Evolutionary conservation across 768 basidiomycete genomes (phyloP).

Genomic region (Boletus reticulatus): DNA sequence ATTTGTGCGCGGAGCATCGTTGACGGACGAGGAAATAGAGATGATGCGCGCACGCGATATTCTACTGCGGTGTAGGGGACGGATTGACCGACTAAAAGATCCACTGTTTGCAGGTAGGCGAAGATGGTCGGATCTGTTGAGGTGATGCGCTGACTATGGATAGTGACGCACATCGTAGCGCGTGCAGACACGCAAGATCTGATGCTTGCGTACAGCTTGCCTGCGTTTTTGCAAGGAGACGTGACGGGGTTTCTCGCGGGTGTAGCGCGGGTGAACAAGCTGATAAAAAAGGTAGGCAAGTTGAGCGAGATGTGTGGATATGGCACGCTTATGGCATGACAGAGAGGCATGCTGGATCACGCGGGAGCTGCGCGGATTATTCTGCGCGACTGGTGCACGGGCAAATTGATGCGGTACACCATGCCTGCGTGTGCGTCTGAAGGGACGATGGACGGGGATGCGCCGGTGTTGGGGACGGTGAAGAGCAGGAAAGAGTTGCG

Average conservation of each 20-base stretch:
- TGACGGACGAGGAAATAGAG: constrained; percentile 32
- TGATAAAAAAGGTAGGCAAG: constrained; percentile 69
- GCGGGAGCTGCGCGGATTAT: constrained; percentile 74
- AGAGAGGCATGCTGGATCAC: constrained; percentile 75
- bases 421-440: constrained; percentile 39
- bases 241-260: constrained; percentile 70
- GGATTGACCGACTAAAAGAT: constrained; percentile 84
- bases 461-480: constrained; percentile 45
- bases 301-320: not conserved
- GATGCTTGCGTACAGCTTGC: constrained; percentile 84
- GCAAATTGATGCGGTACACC: constrained; percentile 73
- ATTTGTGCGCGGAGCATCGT: constrained; percentile 40
- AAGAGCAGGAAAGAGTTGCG: constrained; percentile 67
- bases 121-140: not conserved
- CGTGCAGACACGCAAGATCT: constrained; percentile 76
- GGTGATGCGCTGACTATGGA: constrained; percentile 12
- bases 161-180: constrained; percentile 68
- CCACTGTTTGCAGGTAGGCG: constrained; percentile 64
- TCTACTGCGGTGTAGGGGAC: constrained; percentile 73
- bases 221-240: constrained; percentile 73
- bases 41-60: constrained; percentile 57
- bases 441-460: constrained; percentile 38
- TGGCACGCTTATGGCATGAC: constrained; percentile 14
- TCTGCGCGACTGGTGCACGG: constrained; percentile 81
- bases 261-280: constrained; percentile 69